Evolutionary conservation across 257 asterid genomes (phyloP), one percentile per base, ranked within the genome.

Genomic region (Petunia axillaris): DNA sequence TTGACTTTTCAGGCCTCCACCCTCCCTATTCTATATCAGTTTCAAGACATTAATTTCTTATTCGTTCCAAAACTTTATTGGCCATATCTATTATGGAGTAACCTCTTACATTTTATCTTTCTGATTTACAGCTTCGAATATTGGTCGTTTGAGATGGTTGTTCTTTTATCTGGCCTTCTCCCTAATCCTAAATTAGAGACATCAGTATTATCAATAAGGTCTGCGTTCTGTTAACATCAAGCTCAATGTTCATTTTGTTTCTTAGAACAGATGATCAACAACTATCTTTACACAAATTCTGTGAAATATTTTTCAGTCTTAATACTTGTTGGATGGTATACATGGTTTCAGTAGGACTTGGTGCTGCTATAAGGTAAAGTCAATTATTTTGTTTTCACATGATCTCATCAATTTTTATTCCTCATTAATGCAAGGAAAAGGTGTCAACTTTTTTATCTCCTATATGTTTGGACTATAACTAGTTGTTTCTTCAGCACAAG

Each of bases 131-230:
- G 96, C 87, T 82, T 91, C 0, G 96, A 92, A 84, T 89, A 89
- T 67, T 92, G 97, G 96, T 87, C 94, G 10, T 91, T 89, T 37
- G 94, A 93, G 89, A 88, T 93, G 93, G 91, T 90, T 2, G 94
- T 93, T 83, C 87, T 93, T 6, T 76, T 93, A 60, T 88, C 94
- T 3, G 97, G 97, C 44, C 91, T 90, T 64, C 92, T 91, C 10
- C 95, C 97, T 13, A 89, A 90, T 77, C 97, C 98, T 9, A 87
- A 87, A 53, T 63, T 93, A 58, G 94, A 93, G 83, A 90, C 95
- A 37, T 93, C 98, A 15, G 94, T 91, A 35, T 60, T 93, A 68
- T 91, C 94, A 9, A 88, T 90, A 86, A 90, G 98, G 97, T 91
- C 7, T 60, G 82, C 62, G 15, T 84, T 38, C 55, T 10, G 63